Evolutionary conservation across 2,329 filamentous ascomycete species (phyloP), one percentile per base, ranked within the genome.

Genomic region (Helicocarpus griseus): DNA sequence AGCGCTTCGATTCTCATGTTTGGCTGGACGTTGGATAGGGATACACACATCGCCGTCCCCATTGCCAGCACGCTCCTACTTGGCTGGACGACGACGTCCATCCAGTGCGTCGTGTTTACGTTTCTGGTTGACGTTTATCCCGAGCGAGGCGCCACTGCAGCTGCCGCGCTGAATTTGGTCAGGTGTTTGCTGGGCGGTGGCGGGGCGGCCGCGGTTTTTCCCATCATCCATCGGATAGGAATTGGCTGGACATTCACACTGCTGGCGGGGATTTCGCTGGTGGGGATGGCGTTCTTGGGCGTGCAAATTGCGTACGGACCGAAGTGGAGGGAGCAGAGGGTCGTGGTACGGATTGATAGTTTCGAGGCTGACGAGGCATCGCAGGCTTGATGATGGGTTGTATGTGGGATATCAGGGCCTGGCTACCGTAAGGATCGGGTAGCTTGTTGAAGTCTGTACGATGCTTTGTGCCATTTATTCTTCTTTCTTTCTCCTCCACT

Each of bases 101-200:
- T 69, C 2, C 70, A 77, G 36, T 49, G 35, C 17, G 58, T 74
- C 1, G 67, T 77, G 28, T 75, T 70, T 63, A 80, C 77, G 0
- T 79, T 77, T 51, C 65, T 80, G 0, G 71, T 80, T 2, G 78
- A 81, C 56, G 62, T 79, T 0, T 80, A 77, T 53, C 69, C 72
- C 0, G 70, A 72, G 11, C 63, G 65, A 8, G 75, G 74, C 51
- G 77, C 77, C 0, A 73, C 73, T 0, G 77, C 77, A 0, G 78
- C 69, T 41, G 78, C 78, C 0, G 75, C 73, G 41, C 58, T 79
- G 22, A 81, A 80, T 54, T 65, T 81, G 2, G 73, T 74, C 0
- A 61, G 77, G 35, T 81, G 77, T 54, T 56, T 79, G 2, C 68
- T 77, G 29, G 77, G 73, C 0, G 78, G 77, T 0, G 76, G 71